These are phyloP conservation scores for Aspergillus japonicus DNA, from an alignment of 2,329 filamentous ascomycete species.

Conservation along the genomic window DNA sequence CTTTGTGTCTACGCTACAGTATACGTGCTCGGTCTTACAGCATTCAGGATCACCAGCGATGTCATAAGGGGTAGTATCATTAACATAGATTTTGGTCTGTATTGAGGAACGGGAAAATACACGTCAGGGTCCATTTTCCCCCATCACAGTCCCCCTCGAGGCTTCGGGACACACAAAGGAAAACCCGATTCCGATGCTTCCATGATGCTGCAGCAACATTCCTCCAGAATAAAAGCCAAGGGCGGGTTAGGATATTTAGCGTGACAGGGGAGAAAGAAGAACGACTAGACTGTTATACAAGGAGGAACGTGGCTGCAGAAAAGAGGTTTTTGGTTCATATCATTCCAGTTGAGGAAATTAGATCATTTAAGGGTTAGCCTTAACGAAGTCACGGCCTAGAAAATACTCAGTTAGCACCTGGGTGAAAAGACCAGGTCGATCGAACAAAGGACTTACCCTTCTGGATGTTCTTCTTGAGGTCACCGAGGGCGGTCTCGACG, in stretches of 20 bases:
- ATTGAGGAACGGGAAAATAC: constrained; percentile 9
- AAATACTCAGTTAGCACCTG: not conserved
- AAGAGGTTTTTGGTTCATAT: not conserved
- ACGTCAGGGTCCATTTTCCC: constrained; percentile 9
- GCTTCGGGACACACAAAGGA: not conserved
- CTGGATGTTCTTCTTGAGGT: constrained; percentile 73
- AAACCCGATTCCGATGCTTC: not conserved
- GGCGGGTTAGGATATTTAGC: constrained; percentile 11
- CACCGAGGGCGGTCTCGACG: constrained; percentile 77
- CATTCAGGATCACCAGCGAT: not conserved
- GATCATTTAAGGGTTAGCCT: constrained; percentile 53
- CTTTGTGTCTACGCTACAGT: no score
- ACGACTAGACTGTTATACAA: constrained; percentile 29
- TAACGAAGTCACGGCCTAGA: constrained; percentile 57
- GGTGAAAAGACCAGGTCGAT: not conserved
- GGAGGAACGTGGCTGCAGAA: constrained; percentile 22
- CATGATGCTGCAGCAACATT: constrained; percentile 21
- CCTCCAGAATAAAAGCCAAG: constrained; percentile 24
- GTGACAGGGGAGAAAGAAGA: constrained; percentile 16
- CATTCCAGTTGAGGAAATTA: constrained; percentile 2
- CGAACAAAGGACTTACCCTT: constrained; percentile 54
- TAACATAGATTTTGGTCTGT: constrained; percentile 1
- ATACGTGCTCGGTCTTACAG: no score
- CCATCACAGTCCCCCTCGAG: constrained; percentile 1
- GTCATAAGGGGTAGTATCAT: not conserved